Conservation (phyloP, 2,329 filamentous ascomycete species). For the Clathrospora elynae region DNA sequence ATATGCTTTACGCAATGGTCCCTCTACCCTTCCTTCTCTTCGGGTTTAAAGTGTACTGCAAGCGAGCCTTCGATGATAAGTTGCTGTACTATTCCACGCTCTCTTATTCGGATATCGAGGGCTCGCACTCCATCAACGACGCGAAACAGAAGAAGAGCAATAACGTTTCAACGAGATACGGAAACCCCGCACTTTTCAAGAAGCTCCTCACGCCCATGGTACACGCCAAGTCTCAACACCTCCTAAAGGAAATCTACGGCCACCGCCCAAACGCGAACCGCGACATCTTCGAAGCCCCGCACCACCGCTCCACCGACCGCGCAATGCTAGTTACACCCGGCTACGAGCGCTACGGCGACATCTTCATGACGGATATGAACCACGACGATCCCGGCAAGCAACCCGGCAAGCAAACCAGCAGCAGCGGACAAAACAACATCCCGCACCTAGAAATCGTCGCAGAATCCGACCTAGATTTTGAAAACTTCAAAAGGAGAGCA, state of each 20-base stretch:
- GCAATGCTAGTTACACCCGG: slow-evolving; percentile 60
- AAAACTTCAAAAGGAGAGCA: slow-evolving; percentile 84
- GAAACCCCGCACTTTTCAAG: slow-evolving; percentile 87
- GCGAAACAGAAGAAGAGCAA: slow-evolving; percentile 53
- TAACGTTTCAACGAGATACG: slow-evolving; percentile 76
- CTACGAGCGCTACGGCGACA: slow-evolving; percentile 69
- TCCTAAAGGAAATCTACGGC: slow-evolving; percentile 80
- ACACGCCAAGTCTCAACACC: slow-evolving; percentile 82
- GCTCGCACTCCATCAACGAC: slow-evolving; percentile 50
- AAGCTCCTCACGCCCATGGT: slow-evolving; percentile 73
- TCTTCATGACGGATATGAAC: slow-evolving; percentile 78
- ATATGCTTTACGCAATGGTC: slow-evolving; percentile 70
- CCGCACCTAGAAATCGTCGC: slow-evolving; percentile 84
- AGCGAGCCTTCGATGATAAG: slow-evolving; percentile 73
- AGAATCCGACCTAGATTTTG: slow-evolving; percentile 83
- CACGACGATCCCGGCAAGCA: slow-evolving; percentile 59
- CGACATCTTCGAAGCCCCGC: slow-evolving; percentile 34
- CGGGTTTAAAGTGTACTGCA: slow-evolving; percentile 85
- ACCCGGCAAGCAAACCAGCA: background rate
- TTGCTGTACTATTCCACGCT: slow-evolving; percentile 77
- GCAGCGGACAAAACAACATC: slow-evolving; percentile 6
- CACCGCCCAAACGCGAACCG: slow-evolving; percentile 69
- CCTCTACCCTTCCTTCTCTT: slow-evolving; percentile 80
- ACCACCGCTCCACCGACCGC: slow-evolving; percentile 37
- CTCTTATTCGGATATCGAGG: slow-evolving; percentile 55